A percentile compares a stretch with the other conserved stretches of the same genome.
Evolutionary conservation across 495 filamentous ascomycete species (phyloP).

Genomic region (Tuber brumale): DNA sequence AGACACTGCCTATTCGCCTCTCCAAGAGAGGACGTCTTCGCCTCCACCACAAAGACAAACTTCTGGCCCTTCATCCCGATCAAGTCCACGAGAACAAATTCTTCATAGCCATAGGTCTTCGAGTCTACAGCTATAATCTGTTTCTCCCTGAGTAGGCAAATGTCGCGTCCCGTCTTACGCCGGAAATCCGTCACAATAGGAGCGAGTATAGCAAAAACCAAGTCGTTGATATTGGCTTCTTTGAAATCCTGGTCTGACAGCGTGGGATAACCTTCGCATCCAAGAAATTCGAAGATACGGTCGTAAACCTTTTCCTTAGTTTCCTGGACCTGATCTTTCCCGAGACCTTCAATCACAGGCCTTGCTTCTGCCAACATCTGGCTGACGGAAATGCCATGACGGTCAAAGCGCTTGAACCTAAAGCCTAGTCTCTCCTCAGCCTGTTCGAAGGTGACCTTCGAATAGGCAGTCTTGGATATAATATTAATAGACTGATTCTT

Average conservation of each 20-base stretch:
- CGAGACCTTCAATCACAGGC: neutral
- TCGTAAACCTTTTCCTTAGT: constrained; percentile 18
- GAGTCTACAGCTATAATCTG: neutral
- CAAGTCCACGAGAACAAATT: constrained; percentile 16
- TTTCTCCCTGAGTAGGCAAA: constrained; percentile 4
- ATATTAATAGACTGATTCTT: no score
- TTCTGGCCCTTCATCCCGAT: neutral
- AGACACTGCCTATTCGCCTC: constrained; percentile 19
- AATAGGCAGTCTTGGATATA: neutral
- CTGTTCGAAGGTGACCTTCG: neutral
- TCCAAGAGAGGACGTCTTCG: constrained; percentile 13
- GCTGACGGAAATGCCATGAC: neutral
- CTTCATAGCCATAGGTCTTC: neutral
- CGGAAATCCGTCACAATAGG: neutral
- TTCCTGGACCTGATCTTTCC: neutral
- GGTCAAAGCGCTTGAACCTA: neutral
- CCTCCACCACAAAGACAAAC: constrained; percentile 4
- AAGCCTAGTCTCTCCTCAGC: constrained; percentile 16
- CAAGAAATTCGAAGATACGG: constrained; percentile 13
- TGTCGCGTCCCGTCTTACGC: neutral
- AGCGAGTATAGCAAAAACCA: neutral
- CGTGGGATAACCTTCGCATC: constrained; percentile 18
- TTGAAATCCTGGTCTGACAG: neutral
- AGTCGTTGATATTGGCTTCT: neutral
- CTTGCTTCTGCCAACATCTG: neutral